These are phyloP conservation scores for Penicillium egyptiacum DNA, from an alignment of 495 filamentous ascomycete species.

Conservation along the genomic window DNA sequence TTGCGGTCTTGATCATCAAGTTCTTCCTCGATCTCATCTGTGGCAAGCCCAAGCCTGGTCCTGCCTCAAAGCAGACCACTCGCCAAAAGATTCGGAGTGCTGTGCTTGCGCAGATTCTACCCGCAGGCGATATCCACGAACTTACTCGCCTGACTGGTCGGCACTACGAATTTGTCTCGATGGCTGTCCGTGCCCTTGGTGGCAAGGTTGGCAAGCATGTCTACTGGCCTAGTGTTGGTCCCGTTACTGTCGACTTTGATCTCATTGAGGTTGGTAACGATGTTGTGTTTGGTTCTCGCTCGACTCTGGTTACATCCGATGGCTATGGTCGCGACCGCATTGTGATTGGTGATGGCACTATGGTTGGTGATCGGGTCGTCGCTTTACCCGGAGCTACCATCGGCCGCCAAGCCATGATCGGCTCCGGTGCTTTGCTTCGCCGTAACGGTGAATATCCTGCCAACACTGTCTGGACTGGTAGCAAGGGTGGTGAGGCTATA, in stretches of 20 bases:
- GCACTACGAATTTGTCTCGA: conserved; percentile 47
- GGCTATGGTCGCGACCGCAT: conserved; percentile 40
- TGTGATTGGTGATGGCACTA: conserved; percentile 39
- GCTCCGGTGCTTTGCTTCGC: conserved; percentile 44
- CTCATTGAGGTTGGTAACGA: conserved; percentile 48
- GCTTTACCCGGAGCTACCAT: conserved; percentile 41
- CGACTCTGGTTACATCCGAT: conserved; percentile 46
- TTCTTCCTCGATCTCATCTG: conserved; percentile 26
- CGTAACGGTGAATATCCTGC: conserved; percentile 36
- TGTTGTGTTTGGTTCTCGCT: conserved; percentile 49
- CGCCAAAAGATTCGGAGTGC: conserved; percentile 35
- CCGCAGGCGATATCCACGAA: conserved; percentile 29
- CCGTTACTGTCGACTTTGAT: conserved; percentile 44
- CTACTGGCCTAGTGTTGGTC: conserved; percentile 52
- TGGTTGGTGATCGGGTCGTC: conserved; percentile 47
- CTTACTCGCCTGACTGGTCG: conserved; percentile 24
- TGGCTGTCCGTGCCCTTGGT: conserved; percentile 40
- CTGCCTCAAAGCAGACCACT: conserved; percentile 23
- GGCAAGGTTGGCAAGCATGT: conserved; percentile 44
- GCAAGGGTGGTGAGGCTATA: conserved; percentile 41
- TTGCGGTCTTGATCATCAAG: conserved; percentile 29
- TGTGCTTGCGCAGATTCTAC: conserved; percentile 36
- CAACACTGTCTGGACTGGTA: conserved; percentile 45
- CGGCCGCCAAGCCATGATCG: conserved; percentile 40
- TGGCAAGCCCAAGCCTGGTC: conserved; percentile 30